These are phyloP conservation scores for Phanerochaete carnosa DNA, from an alignment of 768 basidiomycete species.

Conservation along the genomic window DNA sequence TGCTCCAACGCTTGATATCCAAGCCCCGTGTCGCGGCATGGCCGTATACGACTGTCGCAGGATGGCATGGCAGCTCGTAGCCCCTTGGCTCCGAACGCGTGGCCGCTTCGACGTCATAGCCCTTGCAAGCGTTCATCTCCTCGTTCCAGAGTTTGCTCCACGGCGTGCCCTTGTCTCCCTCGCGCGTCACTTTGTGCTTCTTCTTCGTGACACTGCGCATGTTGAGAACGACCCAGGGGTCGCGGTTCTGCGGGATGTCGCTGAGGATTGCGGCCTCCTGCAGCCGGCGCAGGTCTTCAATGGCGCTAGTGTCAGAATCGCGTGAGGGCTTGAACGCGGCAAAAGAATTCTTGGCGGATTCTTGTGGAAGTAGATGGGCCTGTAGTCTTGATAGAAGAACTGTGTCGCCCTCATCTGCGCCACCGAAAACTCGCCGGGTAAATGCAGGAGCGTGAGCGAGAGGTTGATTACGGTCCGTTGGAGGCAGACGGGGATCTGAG, in stretches of 20 bases:
- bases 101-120: slow-evolving; percentile 15
- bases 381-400: background rate
- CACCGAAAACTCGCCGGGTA: background rate
- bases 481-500: slow-evolving; percentile 54
- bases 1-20: slow-evolving; percentile 77
- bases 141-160: slow-evolving; percentile 79
- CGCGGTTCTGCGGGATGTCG: slow-evolving; percentile 69
- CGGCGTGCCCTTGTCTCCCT: slow-evolving; percentile 50
- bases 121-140: slow-evolving; percentile 39
- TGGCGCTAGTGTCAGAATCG: background rate
- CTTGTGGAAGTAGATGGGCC: background rate
- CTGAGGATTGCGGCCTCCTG: slow-evolving; percentile 71
- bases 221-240: slow-evolving; percentile 77
- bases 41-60: slow-evolving; percentile 82
- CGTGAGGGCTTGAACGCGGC: background rate
- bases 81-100: background rate
- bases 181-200: slow-evolving; percentile 34
- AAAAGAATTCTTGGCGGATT: background rate
- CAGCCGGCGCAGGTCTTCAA: slow-evolving; percentile 39
- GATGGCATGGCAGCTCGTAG: slow-evolving; percentile 54
- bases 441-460: slow-evolving; percentile 55
- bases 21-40: slow-evolving; percentile 80
- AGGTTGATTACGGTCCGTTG: slow-evolving; percentile 59
- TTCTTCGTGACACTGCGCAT: slow-evolving; percentile 52
- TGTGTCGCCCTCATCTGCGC: background rate